phyloP scores from a whole-genome alignment of 257 asterid genomes.

The Mentha longifolia region DNA sequence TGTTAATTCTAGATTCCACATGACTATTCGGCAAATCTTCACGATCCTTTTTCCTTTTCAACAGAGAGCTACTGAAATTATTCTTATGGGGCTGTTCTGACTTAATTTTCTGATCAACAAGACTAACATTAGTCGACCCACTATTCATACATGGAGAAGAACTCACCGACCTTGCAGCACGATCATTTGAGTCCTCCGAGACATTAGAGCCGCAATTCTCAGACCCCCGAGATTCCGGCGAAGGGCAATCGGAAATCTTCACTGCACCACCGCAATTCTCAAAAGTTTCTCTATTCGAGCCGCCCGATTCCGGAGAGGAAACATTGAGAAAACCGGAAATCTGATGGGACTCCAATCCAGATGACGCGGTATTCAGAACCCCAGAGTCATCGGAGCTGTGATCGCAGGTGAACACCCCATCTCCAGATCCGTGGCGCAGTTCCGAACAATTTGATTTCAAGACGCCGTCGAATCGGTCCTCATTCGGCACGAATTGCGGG shows the following conservation, averaged over 20 bases:
- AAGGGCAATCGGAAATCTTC: slow-evolving; percentile 51
- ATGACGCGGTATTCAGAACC: slow-evolving; percentile 40
- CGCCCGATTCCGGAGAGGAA: slow-evolving; percentile 68
- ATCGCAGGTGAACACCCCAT: slow-evolving; percentile 31
- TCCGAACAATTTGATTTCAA: slow-evolving; percentile 43
- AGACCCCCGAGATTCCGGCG: too few relatives aligned
- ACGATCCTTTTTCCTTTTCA: slow-evolving; percentile 70
- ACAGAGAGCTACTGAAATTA: slow-evolving; percentile 34
- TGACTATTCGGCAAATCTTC: slow-evolving; percentile 42
- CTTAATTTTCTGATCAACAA: slow-evolving; percentile 43
- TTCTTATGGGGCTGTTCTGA: slow-evolving; percentile 36
- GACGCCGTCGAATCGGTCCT: slow-evolving; percentile 32
- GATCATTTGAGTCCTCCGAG: slow-evolving; percentile 49
- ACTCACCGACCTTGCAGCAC: slow-evolving; percentile 45
- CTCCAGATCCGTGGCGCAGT: slow-evolving; percentile 34
- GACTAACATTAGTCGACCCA: slow-evolving; percentile 40
- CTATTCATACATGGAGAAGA: slow-evolving; percentile 42
- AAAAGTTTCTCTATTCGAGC: slow-evolving; percentile 47
- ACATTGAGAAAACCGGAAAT: slow-evolving; percentile 47
- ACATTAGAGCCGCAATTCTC: slow-evolving; percentile 54
- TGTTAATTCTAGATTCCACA: slow-evolving; percentile 41
- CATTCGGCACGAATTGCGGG: slow-evolving; percentile 31
- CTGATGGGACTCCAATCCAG: slow-evolving; percentile 36
- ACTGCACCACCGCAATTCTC: slow-evolving; percentile 40
- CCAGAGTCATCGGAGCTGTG: slow-evolving; percentile 46